Conservation (phyloP, 2,329 filamentous ascomycete genomes). For the Zymoseptoria passerinii region DNA sequence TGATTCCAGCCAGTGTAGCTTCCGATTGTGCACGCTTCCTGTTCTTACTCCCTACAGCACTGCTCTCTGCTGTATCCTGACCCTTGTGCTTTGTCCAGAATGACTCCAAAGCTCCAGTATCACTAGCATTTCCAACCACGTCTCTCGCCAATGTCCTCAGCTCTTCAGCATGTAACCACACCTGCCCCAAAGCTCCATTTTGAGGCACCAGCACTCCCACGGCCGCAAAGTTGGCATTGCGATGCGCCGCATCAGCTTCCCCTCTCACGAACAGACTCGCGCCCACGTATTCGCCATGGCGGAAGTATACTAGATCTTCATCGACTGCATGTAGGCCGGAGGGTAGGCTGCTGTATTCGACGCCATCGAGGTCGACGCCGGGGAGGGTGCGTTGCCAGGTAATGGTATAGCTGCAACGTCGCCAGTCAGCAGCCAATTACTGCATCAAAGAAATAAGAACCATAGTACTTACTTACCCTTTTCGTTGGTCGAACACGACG, state of each 20-base stretch:
- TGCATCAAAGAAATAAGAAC: not conserved
- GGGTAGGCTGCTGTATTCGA: conserved; percentile 91
- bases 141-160: conserved; percentile 69
- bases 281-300: conserved; percentile 72
- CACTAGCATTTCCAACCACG: conserved; percentile 52
- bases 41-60: conserved; percentile 23
- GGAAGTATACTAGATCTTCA: conserved; percentile 85
- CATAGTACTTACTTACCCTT: conserved; percentile 24
- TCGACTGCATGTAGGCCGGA: conserved; percentile 84
- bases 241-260: conserved; percentile 66
- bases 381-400: conserved; percentile 71
- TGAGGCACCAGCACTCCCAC: conserved; percentile 86
- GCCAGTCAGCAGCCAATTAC: not conserved
- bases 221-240: conserved; percentile 86
- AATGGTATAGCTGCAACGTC: conserved; percentile 58
- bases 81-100: conserved; percentile 66
- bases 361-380: conserved; percentile 63
- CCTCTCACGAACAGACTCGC: conserved; percentile 86
- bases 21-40: conserved; percentile 28
- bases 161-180: conserved; percentile 76
- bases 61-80: conserved; percentile 26
- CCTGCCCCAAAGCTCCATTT: conserved; percentile 75
- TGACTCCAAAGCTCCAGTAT: conserved; percentile 58
- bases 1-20: conserved; percentile 47
- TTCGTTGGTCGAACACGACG: conserved; percentile 32